A percentile compares a stretch with the other conserved stretches of the same genome.
Evolutionary conservation across 768 basidiomycete genomes (phyloP).

Genomic region (Serendipita sp.): DNA sequence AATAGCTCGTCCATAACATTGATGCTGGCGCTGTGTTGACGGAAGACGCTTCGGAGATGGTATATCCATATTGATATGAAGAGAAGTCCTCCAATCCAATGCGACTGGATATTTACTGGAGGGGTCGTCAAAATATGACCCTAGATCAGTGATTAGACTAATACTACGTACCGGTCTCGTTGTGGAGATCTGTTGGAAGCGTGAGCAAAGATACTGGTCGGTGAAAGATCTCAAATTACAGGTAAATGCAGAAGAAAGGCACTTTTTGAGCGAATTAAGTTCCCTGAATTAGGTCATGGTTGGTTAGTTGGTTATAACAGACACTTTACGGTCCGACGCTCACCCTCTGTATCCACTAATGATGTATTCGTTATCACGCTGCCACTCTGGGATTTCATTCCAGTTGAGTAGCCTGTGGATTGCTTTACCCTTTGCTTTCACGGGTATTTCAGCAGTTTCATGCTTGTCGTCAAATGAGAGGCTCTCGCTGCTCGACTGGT

Average conservation of each 20-base stretch:
- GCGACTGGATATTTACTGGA: slow-evolving; percentile 60
- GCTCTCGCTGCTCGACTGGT: neutral
- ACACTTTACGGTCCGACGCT: slow-evolving; percentile 10
- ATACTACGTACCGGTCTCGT: slow-evolving; percentile 44
- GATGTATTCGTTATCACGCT: slow-evolving; percentile 60
- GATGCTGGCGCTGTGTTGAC: neutral
- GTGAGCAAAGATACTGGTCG: slow-evolving; percentile 8
- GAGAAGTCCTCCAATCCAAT: neutral
- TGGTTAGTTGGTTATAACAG: slow-evolving; percentile 5
- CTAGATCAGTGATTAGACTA: neutral
- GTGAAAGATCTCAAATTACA: slow-evolving; percentile 30
- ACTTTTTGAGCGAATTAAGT: slow-evolving; percentile 46
- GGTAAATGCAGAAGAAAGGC: slow-evolving; percentile 44
- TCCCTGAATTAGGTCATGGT: slow-evolving; percentile 24
- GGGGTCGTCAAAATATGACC: neutral
- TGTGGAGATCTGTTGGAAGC: slow-evolving; percentile 44
- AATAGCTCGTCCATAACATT: neutral
- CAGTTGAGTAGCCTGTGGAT: slow-evolving; percentile 25
- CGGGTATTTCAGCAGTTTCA: neutral
- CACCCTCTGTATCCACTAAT: slow-evolving; percentile 54
- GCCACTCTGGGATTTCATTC: slow-evolving; percentile 50
- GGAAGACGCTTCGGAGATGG: neutral
- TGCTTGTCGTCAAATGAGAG: neutral
- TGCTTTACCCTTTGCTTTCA: neutral
- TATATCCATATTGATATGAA: neutral